Base-by-base conservation (phyloP, 2,329 filamentous ascomycete genomes). In the Furcasterigmium furcatum region DNA sequence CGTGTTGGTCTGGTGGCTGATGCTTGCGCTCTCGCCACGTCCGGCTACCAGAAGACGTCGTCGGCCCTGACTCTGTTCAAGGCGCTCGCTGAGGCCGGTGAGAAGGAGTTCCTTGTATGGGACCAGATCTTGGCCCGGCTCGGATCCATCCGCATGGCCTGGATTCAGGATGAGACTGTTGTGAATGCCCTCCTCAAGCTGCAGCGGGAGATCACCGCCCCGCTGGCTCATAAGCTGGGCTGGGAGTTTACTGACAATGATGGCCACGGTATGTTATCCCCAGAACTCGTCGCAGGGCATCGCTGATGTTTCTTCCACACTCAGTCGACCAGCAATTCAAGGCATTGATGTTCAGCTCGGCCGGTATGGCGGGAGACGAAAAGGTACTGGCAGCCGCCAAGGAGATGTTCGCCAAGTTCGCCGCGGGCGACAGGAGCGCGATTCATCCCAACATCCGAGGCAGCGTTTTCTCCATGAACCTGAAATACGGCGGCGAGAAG, bases 1-100 rank as follows among this genome's bases (percentile, higher is more conserved):
- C 84, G 92, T 48, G 89, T 92, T 40, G 92, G 92, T 60, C 95
- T 97, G 87, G 89, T 95, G 63, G 87, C 89, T 25, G 92, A 97
- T 66, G 91, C 92, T 4, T 91, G 90, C 56, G 90, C 92, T 24
- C 77, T 97, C 55, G 89, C 92, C 44, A 81, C 88, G 29, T 94
- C 91, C 40, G 92, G 92, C 25, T 95, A 95, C 65, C 89, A 95
- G 65, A 95, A 89, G 75, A 96, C 92, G 1, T 95, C 91, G 14
- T 91, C 90, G 12, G 79, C 96, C 43, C 71, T 97, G 36, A 91
- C 87, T 44, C 77, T 97, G 13, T 76, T 97, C 45, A 88, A 95
- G 64, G 85, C 87, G 41, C 94, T 97, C 61, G 81, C 85, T 59
- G 73, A 69, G 50, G 87, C 88, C 64, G 77, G 83, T 2, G 92